Base-by-base conservation (phyloP, 2,329 filamentous ascomycete genomes). In the Penicillium sp. region DNA sequence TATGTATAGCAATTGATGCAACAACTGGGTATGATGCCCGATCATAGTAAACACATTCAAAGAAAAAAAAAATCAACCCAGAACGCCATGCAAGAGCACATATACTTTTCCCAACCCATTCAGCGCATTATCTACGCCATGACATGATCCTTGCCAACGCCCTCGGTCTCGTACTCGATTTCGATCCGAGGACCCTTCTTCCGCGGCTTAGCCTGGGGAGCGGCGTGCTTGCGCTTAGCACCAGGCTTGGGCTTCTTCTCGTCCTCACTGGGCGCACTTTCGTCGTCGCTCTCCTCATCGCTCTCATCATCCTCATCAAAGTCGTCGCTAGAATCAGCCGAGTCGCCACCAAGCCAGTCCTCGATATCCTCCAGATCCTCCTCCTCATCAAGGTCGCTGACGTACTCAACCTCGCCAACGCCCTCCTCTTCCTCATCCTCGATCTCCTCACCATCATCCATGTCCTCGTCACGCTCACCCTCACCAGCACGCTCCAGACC, bases 331-430 rank as follows among this genome's bases (percentile, higher is more conserved):
- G 80, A 81, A 53, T 82, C 82, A 1, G 77, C 82, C 60, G 84
- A 86, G 59, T 84, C 90, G 62, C 87, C 91, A 68, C 89, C 92
- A 52, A 97, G 82, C 94, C 94, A 98, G 72, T 98, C 94, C 76
- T 98, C 91, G 55, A 98, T 96, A 74, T 98, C 94, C 76, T 97
- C 91, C 53, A 98, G 85, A 71, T 92, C 90, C 55, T 84, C 87
- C 20, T 86, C 84, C 61, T 85, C 92, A 49, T 93, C 93, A 58
- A 96, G 79, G 75, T 97, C 95, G 71, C 90, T 94, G 59, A 98
- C 91, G 71, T 97, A 98, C 80, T 98, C 92, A 49, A 98, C 90
- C 61, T 90, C 85, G 48, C 87, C 90, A 59, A 89, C 88, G 55
- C 87, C 88, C 67, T 90, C 88, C 63, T 87, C 84, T 69, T 87